Percentiles rank a stretch among this genome's conserved stretches.
Conservation (phyloP, 192 early-diverging fungal species). For the Backusella sp. region DNA sequence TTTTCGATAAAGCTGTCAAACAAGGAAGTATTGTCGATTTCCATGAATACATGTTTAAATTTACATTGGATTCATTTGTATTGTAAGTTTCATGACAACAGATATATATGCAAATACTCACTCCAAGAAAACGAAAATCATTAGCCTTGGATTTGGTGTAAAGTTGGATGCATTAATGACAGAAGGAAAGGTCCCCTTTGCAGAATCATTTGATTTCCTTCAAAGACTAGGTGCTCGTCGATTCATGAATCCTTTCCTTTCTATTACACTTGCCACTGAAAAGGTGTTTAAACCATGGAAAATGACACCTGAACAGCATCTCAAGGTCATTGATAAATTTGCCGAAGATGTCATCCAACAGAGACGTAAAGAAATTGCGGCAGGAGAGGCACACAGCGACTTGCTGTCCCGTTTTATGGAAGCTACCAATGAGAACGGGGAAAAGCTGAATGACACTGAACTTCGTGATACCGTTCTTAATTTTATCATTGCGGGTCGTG, state of each 20-base stretch:
- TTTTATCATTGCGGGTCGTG: slow-evolving; percentile 41
- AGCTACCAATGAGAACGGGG: slow-evolving; percentile 27
- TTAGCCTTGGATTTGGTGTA: slow-evolving; percentile 49
- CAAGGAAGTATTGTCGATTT: slow-evolving; percentile 39
- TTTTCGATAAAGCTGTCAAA: slow-evolving; percentile 23
- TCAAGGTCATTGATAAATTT: slow-evolving; percentile 28
- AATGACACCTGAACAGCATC: slow-evolving; percentile 20
- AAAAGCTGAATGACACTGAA: slow-evolving; percentile 24
- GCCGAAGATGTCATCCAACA: slow-evolving; percentile 24
- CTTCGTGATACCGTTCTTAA: slow-evolving; percentile 38
- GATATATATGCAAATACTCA: background rate
- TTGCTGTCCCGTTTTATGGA: slow-evolving; percentile 35
- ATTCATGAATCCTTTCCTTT: slow-evolving; percentile 29
- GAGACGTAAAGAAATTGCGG: slow-evolving; percentile 23
- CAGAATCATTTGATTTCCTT: slow-evolving; percentile 50
- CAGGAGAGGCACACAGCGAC: slow-evolving; percentile 12
- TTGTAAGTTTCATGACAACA: slow-evolving; percentile 16
- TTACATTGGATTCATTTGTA: slow-evolving; percentile 42
- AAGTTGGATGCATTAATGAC: slow-evolving; percentile 39
- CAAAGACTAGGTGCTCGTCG: slow-evolving; percentile 37
- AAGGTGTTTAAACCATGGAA: slow-evolving; percentile 13
- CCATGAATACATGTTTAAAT: slow-evolving; percentile 47
- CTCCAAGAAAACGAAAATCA: background rate
- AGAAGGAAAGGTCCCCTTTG: slow-evolving; percentile 45
- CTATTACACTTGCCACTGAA: background rate